Evolutionary conservation across 169 alveolate genomes (phyloP).

Genomic region (Cryptosporidium bovis): DNA sequence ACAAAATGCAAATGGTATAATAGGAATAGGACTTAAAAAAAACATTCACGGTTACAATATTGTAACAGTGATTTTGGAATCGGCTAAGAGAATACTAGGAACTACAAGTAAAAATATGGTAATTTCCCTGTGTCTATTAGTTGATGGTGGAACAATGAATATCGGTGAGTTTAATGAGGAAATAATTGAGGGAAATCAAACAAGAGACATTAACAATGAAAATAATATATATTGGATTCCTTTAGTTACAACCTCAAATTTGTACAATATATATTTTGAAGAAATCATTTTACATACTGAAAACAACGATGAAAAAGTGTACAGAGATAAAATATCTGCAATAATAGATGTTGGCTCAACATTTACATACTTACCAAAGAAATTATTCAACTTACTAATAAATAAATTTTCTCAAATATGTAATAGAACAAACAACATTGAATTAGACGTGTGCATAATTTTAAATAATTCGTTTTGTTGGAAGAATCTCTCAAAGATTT

Average conservation of each 20-base stretch:
- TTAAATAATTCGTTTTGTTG: slow-evolving; percentile 16
- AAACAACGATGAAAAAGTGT: neutral
- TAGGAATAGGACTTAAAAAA: slow-evolving; percentile 75
- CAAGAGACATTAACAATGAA: neutral
- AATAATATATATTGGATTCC: slow-evolving; percentile 46
- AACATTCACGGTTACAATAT: neutral
- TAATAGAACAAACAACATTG: neutral
- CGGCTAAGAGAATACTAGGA: neutral
- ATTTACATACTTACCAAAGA: slow-evolving; percentile 34
- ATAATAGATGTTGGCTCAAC: slow-evolving; percentile 68
- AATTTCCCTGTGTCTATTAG: slow-evolving; percentile 34
- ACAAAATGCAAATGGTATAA: slow-evolving; percentile 79
- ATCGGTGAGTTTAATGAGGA: slow-evolving; percentile 45
- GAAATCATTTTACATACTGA: neutral
- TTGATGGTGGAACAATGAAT: slow-evolving; percentile 40
- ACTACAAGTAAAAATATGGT: slow-evolving; percentile 3
- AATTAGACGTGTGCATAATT: neutral
- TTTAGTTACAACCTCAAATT: slow-evolving; percentile 1
- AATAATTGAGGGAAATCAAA: neutral
- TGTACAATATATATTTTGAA: slow-evolving; percentile 28
- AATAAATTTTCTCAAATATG: slow-evolving; percentile 19
- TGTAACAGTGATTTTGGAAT: neutral
- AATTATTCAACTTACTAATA: neutral
- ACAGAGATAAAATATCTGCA: slow-evolving; percentile 17
- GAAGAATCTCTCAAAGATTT: neutral